A percentile compares a stretch with the other conserved stretches of the same genome.
Conservation (phyloP, 164 flowering plant genomes). For the Macadamia integrifolia region DNA sequence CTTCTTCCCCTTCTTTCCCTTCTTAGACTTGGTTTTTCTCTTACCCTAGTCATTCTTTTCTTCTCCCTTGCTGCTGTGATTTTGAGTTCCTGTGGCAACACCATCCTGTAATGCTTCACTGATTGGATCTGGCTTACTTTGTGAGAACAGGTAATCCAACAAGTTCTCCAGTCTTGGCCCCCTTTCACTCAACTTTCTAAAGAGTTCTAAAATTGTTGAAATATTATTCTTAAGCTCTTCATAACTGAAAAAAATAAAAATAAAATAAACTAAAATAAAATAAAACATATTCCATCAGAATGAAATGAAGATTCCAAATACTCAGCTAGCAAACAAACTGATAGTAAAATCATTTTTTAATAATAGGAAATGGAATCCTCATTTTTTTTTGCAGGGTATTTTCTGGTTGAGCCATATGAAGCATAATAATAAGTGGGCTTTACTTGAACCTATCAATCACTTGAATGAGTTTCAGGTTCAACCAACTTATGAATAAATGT, state of each 20-base stretch:
- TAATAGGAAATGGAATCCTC: background rate
- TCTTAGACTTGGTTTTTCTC: background rate
- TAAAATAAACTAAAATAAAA: no score
- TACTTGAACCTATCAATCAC: background rate
- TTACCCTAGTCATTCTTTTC: background rate
- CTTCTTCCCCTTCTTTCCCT: background rate
- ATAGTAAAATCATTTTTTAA: background rate
- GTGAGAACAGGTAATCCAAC: slow-evolving; percentile 17
- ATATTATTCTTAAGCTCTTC: slow-evolving; percentile 9
- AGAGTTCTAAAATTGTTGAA: slow-evolving; percentile 6
- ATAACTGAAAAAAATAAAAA: slow-evolving; percentile 15
- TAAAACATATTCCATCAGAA: background rate
- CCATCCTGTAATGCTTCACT: background rate
- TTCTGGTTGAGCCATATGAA: background rate
- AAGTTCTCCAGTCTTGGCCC: slow-evolving; percentile 18
- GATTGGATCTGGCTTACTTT: background rate
- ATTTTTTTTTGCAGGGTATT: no score
- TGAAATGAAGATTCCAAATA: background rate
- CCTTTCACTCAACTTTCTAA: slow-evolving; percentile 8
- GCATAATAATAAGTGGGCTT: background rate
- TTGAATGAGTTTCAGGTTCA: no score
- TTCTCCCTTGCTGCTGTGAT: background rate
- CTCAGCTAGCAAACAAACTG: background rate
- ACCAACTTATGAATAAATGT: background rate
- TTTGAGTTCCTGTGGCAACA: background rate